Base-by-base conservation (phyloP, 2,329 filamentous ascomycete species). In the Stachybotrys elegans region DNA sequence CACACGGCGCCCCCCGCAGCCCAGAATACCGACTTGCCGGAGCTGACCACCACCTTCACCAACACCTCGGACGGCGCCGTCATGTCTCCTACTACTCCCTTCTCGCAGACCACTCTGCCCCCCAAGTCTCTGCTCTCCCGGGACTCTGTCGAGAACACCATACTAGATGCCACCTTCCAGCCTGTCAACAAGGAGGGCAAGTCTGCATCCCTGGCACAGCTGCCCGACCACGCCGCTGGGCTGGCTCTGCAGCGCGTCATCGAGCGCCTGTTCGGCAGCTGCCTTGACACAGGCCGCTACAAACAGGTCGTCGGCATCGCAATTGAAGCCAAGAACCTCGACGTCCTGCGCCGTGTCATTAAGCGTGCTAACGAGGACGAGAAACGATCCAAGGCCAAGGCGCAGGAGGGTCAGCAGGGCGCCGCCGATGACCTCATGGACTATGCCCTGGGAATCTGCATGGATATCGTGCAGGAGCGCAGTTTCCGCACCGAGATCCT, bases 221-320 rank as follows among this genome's bases (percentile, higher is more conserved):
- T 81, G 16, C 73, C 75, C 17, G 73, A 91, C 58, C 75, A 82
- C 50, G 79, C 79, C 51, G 89, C 90, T 16, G 86, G 92, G 59
- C 81, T 81, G 47, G 88, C 89, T 39, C 76, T 98, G 40, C 87
- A 95, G 57, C 72, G 75, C 36, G 83, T 96, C 42, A 90, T 97
- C 51, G 85, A 94, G 65, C 83, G 89, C 44, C 78, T 98, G 34
- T 97, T 98, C 54, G 88, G 95, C 67, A 86, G 81, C 65, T 97
- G 92, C 67, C 83, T 96, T 58, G 76, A 80, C 52, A 82, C 90
- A 56, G 89, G 87, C 50, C 84, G 89, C 50, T 98, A 96, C 68
- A 84, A 89, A 54, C 93, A 98, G 66, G 93, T 98, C 7, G 88
- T 98, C 35, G 93, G 93, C 45, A 96, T 98, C 55, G 91, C 93